phyloP scores from a whole-genome alignment of 768 basidiomycete species.

The Hygrocybe punicea region DNA sequence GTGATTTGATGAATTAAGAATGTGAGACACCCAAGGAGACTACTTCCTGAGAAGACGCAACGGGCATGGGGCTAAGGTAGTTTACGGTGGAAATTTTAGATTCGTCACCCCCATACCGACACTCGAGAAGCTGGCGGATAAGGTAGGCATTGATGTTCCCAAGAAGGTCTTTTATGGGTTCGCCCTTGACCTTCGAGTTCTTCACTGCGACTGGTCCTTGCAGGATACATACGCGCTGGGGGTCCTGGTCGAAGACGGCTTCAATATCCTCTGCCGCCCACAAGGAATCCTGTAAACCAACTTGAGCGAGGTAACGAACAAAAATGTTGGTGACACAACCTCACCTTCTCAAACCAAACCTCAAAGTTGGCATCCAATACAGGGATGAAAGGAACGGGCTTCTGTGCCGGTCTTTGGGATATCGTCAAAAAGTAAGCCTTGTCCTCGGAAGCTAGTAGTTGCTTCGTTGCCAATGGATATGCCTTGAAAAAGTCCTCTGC shows the following conservation, averaged over 20 bases:
- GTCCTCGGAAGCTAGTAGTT: conserved; percentile 90
- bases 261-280: conserved; percentile 99
- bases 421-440: conserved; percentile 95
- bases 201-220: conserved; percentile 96
- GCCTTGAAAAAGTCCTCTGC: conserved; percentile 78
- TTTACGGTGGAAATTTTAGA: conserved; percentile 75
- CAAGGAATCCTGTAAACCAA: conserved; percentile 71
- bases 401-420: conserved; percentile 93
- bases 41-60: background rate
- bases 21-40: conserved; percentile 38
- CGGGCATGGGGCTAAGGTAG: conserved; percentile 62
- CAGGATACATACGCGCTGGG: conserved; percentile 95
- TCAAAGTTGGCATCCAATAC: conserved; percentile 90
- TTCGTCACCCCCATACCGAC: conserved; percentile 73
- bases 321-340: conserved; percentile 41
- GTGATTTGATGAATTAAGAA: conserved; percentile 46
- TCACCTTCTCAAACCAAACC: conserved; percentile 99
- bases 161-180: conserved; percentile 89
- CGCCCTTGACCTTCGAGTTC: conserved; percentile 82
- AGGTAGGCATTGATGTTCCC: conserved; percentile 82
- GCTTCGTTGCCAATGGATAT: conserved; percentile 78
- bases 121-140: conserved; percentile 72
- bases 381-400: conserved; percentile 97
- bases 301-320: conserved; percentile 11
- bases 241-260: conserved; percentile 97